A percentile compares a stretch with the other conserved stretches of the same genome.
phyloP scores from a whole-genome alignment of 2,329 filamentous ascomycete genomes.

The Biscogniauxia sp. region DNA sequence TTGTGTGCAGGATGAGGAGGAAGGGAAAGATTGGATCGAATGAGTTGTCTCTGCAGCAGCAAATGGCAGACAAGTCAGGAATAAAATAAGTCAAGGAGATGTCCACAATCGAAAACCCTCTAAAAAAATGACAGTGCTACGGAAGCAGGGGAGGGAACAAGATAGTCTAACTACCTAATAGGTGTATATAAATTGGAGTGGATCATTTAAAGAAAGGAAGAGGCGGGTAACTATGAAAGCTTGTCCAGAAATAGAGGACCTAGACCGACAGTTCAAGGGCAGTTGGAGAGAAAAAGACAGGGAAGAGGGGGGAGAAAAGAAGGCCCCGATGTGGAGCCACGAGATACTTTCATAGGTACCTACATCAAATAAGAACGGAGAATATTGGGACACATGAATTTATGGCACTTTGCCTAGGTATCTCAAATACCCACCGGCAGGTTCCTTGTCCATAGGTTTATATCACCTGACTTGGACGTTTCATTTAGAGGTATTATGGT shows the following conservation, averaged over 20 bases:
- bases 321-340: background rate
- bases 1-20: background rate
- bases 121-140: background rate
- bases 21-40: background rate
- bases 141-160: background rate
- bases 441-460: background rate
- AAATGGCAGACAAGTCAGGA: background rate
- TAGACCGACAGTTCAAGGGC: background rate
- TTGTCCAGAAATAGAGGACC: slow-evolving; percentile 1
- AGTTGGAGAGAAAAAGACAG: slow-evolving; percentile 10
- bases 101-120: background rate
- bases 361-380: background rate
- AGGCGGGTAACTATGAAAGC: slow-evolving; percentile 18
- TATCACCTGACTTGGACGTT: background rate
- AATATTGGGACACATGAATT: background rate
- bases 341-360: background rate
- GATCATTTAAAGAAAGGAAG: slow-evolving; percentile 15
- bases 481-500: background rate
- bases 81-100: background rate
- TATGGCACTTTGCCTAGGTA: background rate
- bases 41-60: background rate
- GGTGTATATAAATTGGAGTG: background rate
- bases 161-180: slow-evolving; percentile 8
- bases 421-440: background rate
- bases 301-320: slow-evolving; percentile 12